Conservation (phyloP, 352 stramenopile species). For the Phytophthora vignae region DNA sequence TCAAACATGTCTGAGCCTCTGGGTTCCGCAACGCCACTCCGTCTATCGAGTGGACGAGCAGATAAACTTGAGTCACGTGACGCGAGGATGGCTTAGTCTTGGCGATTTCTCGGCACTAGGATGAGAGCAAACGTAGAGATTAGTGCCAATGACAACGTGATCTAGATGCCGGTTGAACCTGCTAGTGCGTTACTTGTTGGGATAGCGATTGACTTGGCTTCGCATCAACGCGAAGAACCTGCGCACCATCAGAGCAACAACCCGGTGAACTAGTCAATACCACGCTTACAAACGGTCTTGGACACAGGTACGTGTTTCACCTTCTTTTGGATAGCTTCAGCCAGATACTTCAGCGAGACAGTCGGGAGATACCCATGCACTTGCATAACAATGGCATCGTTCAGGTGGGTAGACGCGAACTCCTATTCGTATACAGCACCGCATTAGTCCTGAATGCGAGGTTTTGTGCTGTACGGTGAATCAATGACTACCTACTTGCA, state of each 20-base stretch:
- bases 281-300: not conserved
- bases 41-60: conserved; percentile 70
- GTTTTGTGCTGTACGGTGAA: not conserved
- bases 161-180: not conserved
- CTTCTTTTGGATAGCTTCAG: conserved; percentile 46
- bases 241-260: not conserved
- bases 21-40: conserved; percentile 48
- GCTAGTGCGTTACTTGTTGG: conserved; percentile 32
- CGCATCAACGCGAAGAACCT: conserved; percentile 34
- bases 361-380: conserved; percentile 65
- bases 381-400: conserved; percentile 52
- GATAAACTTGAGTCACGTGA: conserved; percentile 37
- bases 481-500: conserved; percentile 49
- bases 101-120: conserved; percentile 44
- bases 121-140: not conserved
- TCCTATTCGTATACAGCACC: conserved; percentile 26
- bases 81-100: conserved; percentile 17
- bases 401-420: conserved; percentile 44
- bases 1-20: conserved; percentile 61
- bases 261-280: not conserved
- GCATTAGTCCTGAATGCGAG: conserved; percentile 3
- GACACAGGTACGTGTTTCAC: conserved; percentile 9
- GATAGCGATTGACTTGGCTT: conserved; percentile 42
- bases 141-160: not conserved
- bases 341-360: conserved; percentile 59